Conservation (phyloP, 164 flowering plant species). For the Dillenia suffruticosa region DNA sequence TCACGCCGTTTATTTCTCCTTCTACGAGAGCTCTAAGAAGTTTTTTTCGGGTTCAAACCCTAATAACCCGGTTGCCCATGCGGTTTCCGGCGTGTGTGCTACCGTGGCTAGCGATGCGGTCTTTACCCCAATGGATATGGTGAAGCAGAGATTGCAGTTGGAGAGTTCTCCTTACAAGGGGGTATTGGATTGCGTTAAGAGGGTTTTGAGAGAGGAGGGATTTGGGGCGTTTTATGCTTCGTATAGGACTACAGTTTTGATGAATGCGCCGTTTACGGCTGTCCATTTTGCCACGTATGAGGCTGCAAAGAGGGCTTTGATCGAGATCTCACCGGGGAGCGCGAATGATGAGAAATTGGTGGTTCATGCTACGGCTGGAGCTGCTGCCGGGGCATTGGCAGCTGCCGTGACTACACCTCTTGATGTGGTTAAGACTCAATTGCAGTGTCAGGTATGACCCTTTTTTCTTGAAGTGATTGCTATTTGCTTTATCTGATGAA, state of each 20-base stretch:
- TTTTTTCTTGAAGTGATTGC: background rate
- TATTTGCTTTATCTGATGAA: background rate
- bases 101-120: slow-evolving; percentile 63
- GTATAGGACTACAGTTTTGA: slow-evolving; percentile 60
- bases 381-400: slow-evolving; percentile 62
- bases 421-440: slow-evolving; percentile 70
- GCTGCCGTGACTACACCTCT: slow-evolving; percentile 59
- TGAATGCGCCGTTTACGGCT: slow-evolving; percentile 73
- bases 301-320: slow-evolving; percentile 52
- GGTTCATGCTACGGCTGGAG: slow-evolving; percentile 76
- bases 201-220: slow-evolving; percentile 53
- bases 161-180: slow-evolving; percentile 41
- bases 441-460: slow-evolving; percentile 64
- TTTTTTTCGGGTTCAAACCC: slow-evolving; percentile 31
- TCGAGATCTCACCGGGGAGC: slow-evolving; percentile 51
- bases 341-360: slow-evolving; percentile 42
- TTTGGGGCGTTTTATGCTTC: slow-evolving; percentile 58
- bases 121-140: slow-evolving; percentile 73
- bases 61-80: slow-evolving; percentile 39
- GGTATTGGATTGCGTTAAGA: slow-evolving; percentile 49
- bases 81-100: slow-evolving; percentile 47
- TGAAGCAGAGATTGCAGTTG: slow-evolving; percentile 69
- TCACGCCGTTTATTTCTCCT: slow-evolving; percentile 63
- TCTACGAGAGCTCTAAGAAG: slow-evolving; percentile 50
- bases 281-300: slow-evolving; percentile 65